These are phyloP conservation scores for Populus pruinosa DNA, from an alignment of 345 rosid genomes.

Conservation along the genomic window DNA sequence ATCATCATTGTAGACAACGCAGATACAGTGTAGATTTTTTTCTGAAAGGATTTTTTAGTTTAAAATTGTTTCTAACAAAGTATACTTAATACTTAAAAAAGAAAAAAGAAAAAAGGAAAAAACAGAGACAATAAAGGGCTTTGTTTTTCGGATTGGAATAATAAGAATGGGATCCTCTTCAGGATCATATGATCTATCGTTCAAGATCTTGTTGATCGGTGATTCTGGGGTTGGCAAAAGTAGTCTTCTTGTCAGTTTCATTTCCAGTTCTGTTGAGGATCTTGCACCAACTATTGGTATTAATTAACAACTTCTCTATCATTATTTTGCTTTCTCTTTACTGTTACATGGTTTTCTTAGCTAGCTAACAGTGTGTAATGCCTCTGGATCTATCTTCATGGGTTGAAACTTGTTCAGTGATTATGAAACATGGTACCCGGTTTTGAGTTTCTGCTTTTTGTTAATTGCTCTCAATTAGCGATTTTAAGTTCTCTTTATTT, in stretches of 20 bases:
- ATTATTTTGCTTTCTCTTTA: neutral
- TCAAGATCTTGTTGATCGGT: constrained; percentile 96
- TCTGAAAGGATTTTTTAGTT: neutral
- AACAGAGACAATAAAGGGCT: neutral
- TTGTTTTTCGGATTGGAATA: neutral
- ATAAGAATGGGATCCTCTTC: constrained; percentile 78
- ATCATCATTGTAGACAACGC: constrained; percentile 36
- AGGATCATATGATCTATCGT: constrained; percentile 70
- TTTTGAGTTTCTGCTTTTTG: neutral
- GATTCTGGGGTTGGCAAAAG: constrained; percentile 98
- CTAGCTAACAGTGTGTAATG: neutral
- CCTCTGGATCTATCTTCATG: constrained; percentile 9
- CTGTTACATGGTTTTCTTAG: neutral
- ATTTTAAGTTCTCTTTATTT: neutral
- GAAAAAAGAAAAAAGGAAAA: neutral
- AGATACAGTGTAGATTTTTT: constrained; percentile 1
- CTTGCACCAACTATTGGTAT: constrained; percentile 87
- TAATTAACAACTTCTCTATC: neutral
- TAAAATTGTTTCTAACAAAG: neutral
- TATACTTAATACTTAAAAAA: neutral
- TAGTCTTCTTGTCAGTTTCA: constrained; percentile 94
- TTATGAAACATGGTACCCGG: neutral
- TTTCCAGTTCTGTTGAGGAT: constrained; percentile 67
- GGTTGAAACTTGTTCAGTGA: neutral
- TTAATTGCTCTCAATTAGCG: neutral